Evolutionary conservation across 1,284 basidiomycete genomes (phyloP).

Genomic region (Meripilus lineatus): DNA sequence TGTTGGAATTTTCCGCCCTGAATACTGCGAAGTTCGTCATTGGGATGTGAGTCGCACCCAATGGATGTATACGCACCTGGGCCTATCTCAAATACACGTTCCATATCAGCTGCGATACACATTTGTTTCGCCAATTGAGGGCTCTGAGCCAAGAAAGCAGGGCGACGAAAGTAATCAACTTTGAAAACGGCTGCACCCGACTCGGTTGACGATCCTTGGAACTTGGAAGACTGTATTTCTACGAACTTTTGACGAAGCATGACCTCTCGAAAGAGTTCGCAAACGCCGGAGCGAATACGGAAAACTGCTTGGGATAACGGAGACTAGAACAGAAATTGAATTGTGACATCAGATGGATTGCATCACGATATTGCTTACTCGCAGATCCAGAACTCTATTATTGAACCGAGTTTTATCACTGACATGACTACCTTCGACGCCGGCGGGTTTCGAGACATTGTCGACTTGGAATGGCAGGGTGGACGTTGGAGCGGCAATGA

Average conservation of each 20-base stretch:
- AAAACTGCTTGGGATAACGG: conserved; percentile 70
- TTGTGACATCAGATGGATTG: no score
- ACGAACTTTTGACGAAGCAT: conserved; percentile 51
- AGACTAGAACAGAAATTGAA: conserved; percentile 35
- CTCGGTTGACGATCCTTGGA: conserved; percentile 71
- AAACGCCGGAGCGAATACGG: conserved; percentile 58
- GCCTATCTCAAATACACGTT: conserved; percentile 68
- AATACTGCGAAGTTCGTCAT: conserved; percentile 37
- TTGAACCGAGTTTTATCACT: conserved; percentile 60
- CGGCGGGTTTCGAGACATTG: conserved; percentile 35
- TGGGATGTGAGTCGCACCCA: no score
- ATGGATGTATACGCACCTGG: conserved; percentile 35
- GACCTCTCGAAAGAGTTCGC: conserved; percentile 58
- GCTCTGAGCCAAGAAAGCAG: conserved; percentile 65
- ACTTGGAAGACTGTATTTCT: conserved; percentile 70
- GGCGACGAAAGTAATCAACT: conserved; percentile 64
- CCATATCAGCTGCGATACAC: conserved; percentile 71
- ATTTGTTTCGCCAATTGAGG: conserved; percentile 75
- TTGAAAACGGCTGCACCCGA: conserved; percentile 68
- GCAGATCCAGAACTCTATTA: conserved; percentile 64
- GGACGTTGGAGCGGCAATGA: conserved; percentile 47
- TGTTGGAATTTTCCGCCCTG: conserved; percentile 72
- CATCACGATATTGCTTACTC: conserved; percentile 28
- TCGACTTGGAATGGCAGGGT: conserved; percentile 30
- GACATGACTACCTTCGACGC: conserved; percentile 21